Evolutionary conservation across 805 yeast species (phyloP).

Genomic region (Scheffersomyces lignosus): DNA sequence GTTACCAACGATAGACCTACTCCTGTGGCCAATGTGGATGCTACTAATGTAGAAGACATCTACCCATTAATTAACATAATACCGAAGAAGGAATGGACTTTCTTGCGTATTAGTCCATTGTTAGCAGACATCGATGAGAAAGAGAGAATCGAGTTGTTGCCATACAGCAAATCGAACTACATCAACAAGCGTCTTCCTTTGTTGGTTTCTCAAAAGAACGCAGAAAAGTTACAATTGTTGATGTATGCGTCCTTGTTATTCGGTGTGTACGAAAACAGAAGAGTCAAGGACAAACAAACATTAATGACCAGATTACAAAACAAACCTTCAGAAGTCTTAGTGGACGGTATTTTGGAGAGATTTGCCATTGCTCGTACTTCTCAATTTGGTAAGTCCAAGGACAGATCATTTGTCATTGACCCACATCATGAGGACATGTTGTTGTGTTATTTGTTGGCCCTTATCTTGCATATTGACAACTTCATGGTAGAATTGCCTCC

Average conservation of each 20-base stretch:
- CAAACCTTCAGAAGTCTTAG: conserved; percentile 68
- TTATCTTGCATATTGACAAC: conserved; percentile 72
- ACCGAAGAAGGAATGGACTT: conserved; percentile 61
- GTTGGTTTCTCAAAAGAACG: conserved; percentile 43
- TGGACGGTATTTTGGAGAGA: conserved; percentile 69
- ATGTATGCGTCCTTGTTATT: conserved; percentile 77
- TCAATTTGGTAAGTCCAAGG: conserved; percentile 70
- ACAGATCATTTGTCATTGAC: conserved; percentile 75
- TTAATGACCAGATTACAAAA: conserved; percentile 59
- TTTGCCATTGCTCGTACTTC: conserved; percentile 70
- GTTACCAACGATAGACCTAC: conserved; percentile 76
- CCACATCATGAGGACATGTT: conserved; percentile 87
- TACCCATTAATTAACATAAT: conserved; percentile 75
- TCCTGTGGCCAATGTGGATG: conserved; percentile 72
- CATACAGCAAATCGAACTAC: conserved; percentile 59
- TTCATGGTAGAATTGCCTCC: conserved; percentile 77
- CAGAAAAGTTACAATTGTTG: conserved; percentile 63
- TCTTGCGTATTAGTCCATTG: conserved; percentile 63
- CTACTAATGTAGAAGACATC: conserved; percentile 80
- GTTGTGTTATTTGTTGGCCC: conserved; percentile 72
- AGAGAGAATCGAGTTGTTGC: conserved; percentile 57
- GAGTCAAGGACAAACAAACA: conserved; percentile 57
- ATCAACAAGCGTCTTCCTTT: conserved; percentile 47
- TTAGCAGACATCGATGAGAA: conserved; percentile 51
- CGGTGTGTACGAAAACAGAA: conserved; percentile 76